A percentile compares a stretch with the other conserved stretches of the same genome.
Conservation (phyloP, 2,329 filamentous ascomycete species). For the Arachnomyces sp. region DNA sequence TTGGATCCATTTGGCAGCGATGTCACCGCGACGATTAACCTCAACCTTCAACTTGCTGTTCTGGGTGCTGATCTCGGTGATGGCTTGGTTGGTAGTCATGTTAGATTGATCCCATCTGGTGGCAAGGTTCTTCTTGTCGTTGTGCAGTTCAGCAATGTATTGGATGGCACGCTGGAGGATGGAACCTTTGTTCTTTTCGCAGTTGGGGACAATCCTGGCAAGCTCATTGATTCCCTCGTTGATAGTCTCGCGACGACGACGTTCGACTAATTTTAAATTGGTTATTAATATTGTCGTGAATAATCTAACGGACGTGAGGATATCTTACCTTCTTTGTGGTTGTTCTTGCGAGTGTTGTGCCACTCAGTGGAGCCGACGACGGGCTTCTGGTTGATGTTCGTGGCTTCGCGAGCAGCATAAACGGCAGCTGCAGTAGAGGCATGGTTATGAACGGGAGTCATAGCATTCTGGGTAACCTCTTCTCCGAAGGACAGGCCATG, state of each 20-base stretch:
- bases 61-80: conserved; percentile 82
- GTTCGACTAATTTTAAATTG: conserved; percentile 59
- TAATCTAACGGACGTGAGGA: not conserved
- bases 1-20: conserved; percentile 38
- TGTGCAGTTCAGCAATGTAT: conserved; percentile 76
- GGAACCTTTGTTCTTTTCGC: conserved; percentile 98
- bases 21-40: conserved; percentile 77
- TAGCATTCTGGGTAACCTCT: conserved; percentile 32
- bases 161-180: conserved; percentile 88
- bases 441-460: conserved; percentile 29
- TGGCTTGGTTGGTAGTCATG: conserved; percentile 37
- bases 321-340: conserved; percentile 88
- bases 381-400: conserved; percentile 58
- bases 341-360: conserved; percentile 95
- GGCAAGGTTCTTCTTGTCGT: conserved; percentile 36
- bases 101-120: conserved; percentile 36
- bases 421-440: conserved; percentile 53
- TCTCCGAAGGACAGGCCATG: conserved; percentile 31
- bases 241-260: conserved; percentile 91
- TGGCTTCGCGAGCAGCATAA: conserved; percentile 45
- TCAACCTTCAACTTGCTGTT: conserved; percentile 95
- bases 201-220: conserved; percentile 92
- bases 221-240: conserved; percentile 98
- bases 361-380: conserved; percentile 94
- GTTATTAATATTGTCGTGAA: conserved; percentile 11